These are phyloP conservation scores for Boletus patriciae DNA, from an alignment of 768 basidiomycete species.

Conservation along the genomic window DNA sequence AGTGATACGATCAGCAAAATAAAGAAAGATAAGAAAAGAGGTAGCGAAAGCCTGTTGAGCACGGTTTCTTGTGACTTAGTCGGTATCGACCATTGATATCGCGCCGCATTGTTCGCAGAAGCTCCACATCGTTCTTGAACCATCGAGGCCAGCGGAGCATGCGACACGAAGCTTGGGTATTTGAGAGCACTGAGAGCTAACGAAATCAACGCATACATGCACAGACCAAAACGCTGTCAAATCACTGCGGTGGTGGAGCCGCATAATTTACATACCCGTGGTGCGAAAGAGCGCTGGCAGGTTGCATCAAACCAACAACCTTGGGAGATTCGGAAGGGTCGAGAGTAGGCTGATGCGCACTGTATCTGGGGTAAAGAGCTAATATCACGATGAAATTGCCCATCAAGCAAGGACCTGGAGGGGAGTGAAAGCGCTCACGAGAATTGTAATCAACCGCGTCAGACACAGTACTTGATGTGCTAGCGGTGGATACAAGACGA, in stretches of 20 bases:
- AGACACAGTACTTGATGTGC: slow-evolving; percentile 49
- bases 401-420: background rate
- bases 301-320: slow-evolving; percentile 65
- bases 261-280: slow-evolving; percentile 60
- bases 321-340: slow-evolving; percentile 49
- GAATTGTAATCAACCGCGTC: slow-evolving; percentile 48
- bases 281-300: slow-evolving; percentile 57
- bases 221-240: slow-evolving; percentile 15
- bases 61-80: slow-evolving; percentile 37
- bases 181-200: slow-evolving; percentile 68
- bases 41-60: slow-evolving; percentile 10
- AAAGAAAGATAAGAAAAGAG: slow-evolving; percentile 29
- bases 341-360: slow-evolving; percentile 59
- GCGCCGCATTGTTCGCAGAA: slow-evolving; percentile 88
- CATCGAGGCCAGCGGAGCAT: slow-evolving; percentile 66
- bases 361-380: slow-evolving; percentile 59
- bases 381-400: background rate
- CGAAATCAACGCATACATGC: slow-evolving; percentile 5
- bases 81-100: slow-evolving; percentile 83
- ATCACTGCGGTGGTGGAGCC: background rate
- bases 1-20: slow-evolving; percentile 33
- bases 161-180: slow-evolving; percentile 83
- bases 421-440: slow-evolving; percentile 39
- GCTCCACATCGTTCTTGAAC: slow-evolving; percentile 79
- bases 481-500: slow-evolving; percentile 65